Conservation (phyloP, 306 rosid species). For the Corylus avellana region DNA sequence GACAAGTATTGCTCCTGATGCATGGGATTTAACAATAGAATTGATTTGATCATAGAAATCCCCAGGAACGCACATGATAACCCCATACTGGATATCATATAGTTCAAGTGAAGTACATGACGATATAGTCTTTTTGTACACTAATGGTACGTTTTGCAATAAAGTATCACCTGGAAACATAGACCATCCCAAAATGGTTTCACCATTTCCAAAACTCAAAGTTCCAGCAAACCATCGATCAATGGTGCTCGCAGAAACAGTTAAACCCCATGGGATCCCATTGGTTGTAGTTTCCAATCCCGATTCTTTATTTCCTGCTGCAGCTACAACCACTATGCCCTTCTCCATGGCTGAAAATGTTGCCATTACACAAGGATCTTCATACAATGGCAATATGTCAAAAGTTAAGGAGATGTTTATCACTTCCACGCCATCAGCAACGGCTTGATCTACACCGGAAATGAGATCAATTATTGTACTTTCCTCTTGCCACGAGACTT, state of each 20-base stretch:
- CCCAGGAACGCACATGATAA: background rate
- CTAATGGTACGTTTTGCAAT: background rate
- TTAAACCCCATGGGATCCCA: background rate
- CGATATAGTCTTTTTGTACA: background rate
- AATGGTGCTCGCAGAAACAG: background rate
- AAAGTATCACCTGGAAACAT: background rate
- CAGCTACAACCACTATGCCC: background rate
- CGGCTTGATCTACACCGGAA: background rate
- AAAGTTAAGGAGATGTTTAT: background rate
- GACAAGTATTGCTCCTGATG: background rate
- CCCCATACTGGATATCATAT: background rate
- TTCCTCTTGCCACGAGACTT: too few species aligned
- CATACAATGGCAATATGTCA: background rate
- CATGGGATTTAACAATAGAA: background rate
- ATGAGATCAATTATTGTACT: background rate
- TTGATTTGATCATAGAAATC: background rate
- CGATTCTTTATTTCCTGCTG: background rate
- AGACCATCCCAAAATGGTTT: background rate
- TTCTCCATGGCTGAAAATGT: slow-evolving; percentile 7
- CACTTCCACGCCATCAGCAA: slow-evolving; percentile 8
- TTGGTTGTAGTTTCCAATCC: background rate
- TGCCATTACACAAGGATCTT: background rate
- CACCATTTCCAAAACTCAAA: background rate
- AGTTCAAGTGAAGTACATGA: background rate
- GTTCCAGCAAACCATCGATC: background rate